phyloP scores from a whole-genome alignment of 2,329 filamentous ascomycete species.

The Sporothrix sp. region DNA sequence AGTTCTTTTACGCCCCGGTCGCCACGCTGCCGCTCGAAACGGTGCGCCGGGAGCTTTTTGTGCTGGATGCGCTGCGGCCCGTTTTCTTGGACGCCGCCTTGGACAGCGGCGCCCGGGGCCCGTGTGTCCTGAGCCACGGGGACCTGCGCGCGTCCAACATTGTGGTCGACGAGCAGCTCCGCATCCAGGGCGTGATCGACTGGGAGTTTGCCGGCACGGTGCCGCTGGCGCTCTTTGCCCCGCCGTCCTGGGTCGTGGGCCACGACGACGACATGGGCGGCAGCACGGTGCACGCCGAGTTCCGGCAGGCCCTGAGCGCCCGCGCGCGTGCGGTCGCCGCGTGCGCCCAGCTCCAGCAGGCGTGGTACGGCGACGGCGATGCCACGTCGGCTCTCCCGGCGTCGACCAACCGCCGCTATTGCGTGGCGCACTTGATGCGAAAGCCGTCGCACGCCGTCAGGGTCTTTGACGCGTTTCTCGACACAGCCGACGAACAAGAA shows the following conservation, averaged over 20 bases:
- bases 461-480: conserved; percentile 1
- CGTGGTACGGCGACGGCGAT: conserved; percentile 9
- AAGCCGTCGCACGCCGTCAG: conserved; percentile 5
- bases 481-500: not conserved
- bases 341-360: not conserved
- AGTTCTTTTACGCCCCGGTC: conserved; percentile 9
- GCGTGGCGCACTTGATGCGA: conserved; percentile 5
- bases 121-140: conserved; percentile 20
- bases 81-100: not conserved
- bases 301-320: not conserved
- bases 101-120: not conserved
- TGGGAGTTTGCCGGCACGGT: conserved; percentile 21
- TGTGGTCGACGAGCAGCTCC: conserved; percentile 20
- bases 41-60: conserved; percentile 17
- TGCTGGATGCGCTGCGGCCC: conserved; percentile 15
- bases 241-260: conserved; percentile 17
- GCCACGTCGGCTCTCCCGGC: not conserved
- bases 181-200: conserved; percentile 21
- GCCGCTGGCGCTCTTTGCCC: conserved; percentile 13
- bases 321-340: not conserved
- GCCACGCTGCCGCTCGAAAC: conserved; percentile 7
- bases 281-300: not conserved
- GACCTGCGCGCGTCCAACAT: conserved; percentile 21
- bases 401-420: not conserved
- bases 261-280: not conserved